Evolutionary conservation across 2,329 filamentous ascomycete species (phyloP).

Genomic region (Rasamsonia emersonii): DNA sequence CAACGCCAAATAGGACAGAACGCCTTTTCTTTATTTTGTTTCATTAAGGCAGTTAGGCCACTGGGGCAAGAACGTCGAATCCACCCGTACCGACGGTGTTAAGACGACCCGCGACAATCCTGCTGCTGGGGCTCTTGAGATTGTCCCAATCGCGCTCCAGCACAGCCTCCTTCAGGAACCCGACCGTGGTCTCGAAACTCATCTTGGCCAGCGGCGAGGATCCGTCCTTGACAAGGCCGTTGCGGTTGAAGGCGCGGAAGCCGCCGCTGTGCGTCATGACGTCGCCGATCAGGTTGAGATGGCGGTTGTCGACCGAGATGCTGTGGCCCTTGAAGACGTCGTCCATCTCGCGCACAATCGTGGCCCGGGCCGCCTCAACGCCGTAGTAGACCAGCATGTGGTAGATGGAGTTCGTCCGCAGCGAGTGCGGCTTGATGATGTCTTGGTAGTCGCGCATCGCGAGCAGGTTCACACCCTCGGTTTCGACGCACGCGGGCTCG

Average conservation of each 20-base stretch:
- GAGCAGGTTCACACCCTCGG: constrained; percentile 75
- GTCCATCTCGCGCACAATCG: constrained; percentile 78
- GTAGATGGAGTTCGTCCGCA: constrained; percentile 88
- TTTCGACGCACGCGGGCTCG: constrained; percentile 53
- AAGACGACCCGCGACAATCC: constrained; percentile 78
- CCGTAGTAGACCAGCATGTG: constrained; percentile 80
- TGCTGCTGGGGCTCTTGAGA: constrained; percentile 71
- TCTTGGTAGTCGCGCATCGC: constrained; percentile 86
- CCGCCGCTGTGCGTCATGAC: constrained; percentile 92
- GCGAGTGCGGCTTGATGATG: constrained; percentile 74
- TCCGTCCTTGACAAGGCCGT: constrained; percentile 68
- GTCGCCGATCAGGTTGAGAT: constrained; percentile 91
- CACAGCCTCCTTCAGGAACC: constrained; percentile 87
- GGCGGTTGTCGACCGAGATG: constrained; percentile 83
- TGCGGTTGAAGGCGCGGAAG: constrained; percentile 88
- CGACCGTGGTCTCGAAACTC: constrained; percentile 96
- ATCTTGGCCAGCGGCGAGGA: constrained; percentile 95
- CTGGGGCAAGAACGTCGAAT: constrained; percentile 70
- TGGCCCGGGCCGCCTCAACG: constrained; percentile 81
- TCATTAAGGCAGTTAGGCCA: constrained; percentile 24
- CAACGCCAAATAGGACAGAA: no score
- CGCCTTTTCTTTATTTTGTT: not conserved
- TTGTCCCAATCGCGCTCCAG: constrained; percentile 86
- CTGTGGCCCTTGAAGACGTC: constrained; percentile 83
- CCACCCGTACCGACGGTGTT: constrained; percentile 80